Percentiles rank a stretch among this genome's conserved stretches.
These are phyloP conservation scores for Solanum pinnatisectum DNA, from an alignment of 257 asterid genomes.

Conservation along the genomic window DNA sequence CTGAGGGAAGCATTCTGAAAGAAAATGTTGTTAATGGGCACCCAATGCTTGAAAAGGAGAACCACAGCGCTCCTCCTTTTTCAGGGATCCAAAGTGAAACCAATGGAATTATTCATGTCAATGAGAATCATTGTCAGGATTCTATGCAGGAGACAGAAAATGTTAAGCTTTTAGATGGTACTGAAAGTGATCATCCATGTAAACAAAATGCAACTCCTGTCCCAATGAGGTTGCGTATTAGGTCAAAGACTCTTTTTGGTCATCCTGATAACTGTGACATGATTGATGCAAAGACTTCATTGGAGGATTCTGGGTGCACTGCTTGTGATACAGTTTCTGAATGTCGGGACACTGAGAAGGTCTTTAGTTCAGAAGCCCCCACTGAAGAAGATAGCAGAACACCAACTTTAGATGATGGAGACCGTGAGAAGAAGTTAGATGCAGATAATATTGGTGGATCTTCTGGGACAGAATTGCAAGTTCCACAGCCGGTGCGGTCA, in stretches of 20 bases:
- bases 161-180: slow-evolving; percentile 18
- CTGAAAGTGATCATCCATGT: slow-evolving; percentile 15
- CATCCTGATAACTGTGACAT: slow-evolving; percentile 29
- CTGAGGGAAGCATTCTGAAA: slow-evolving; percentile 21
- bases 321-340: slow-evolving; percentile 13
- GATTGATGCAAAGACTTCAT: slow-evolving; percentile 15
- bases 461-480: slow-evolving; percentile 33
- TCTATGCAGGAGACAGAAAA: slow-evolving; percentile 21
- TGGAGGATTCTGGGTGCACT: slow-evolving; percentile 22
- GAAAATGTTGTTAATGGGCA: slow-evolving; percentile 34
- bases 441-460: slow-evolving; percentile 32
- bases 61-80: slow-evolving; percentile 13
- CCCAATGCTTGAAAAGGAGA: slow-evolving; percentile 20
- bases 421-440: slow-evolving; percentile 19
- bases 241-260: slow-evolving; percentile 36
- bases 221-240: slow-evolving; percentile 62
- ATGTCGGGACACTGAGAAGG: slow-evolving; percentile 11
- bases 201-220: slow-evolving; percentile 30
- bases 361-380: slow-evolving; percentile 19
- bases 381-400: slow-evolving; percentile 13
- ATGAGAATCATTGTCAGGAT: slow-evolving; percentile 16
- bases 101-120: slow-evolving; percentile 18
- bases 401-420: slow-evolving; percentile 23
- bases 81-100: slow-evolving; percentile 27
- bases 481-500: slow-evolving; percentile 37